Evolutionary conservation across 306 rosid species (phyloP).

Genomic region (Malus asiatica): DNA sequence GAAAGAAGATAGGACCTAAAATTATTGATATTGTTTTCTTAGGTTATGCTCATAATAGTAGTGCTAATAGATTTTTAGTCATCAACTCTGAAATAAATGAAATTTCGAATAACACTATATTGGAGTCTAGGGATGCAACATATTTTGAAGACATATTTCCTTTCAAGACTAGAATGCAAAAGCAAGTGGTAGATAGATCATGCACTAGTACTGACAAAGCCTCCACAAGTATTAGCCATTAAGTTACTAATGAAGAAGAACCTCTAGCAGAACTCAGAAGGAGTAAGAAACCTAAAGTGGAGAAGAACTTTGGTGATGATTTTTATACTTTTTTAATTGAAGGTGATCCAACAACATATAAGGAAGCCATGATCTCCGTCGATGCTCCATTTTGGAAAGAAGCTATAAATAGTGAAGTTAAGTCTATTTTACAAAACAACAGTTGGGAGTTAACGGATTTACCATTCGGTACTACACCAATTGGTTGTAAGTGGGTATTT

Average conservation of each 20-base stretch:
- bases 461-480: background rate
- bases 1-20: background rate
- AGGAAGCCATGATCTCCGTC: too few relatives aligned
- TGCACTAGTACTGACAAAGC: too few relatives aligned
- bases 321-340: too few relatives aligned
- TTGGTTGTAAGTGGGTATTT: background rate
- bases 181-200: too few relatives aligned
- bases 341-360: too few relatives aligned
- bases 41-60: background rate
- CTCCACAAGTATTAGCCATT: background rate
- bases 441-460: background rate
- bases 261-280: background rate
- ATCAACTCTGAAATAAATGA: background rate
- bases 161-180: too few relatives aligned
- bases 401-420: background rate
- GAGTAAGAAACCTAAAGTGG: too few relatives aligned
- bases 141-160: too few relatives aligned
- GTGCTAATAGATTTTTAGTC: background rate
- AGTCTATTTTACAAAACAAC: background rate
- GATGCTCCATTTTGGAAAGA: background rate
- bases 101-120: background rate
- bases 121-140: background rate
- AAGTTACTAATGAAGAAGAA: background rate
- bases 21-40: background rate
- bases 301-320: too few relatives aligned